A percentile compares a stretch with the other conserved stretches of the same genome.
Conservation (phyloP, 2,329 filamentous ascomycete species). For the Aspergillus tamarii region DNA sequence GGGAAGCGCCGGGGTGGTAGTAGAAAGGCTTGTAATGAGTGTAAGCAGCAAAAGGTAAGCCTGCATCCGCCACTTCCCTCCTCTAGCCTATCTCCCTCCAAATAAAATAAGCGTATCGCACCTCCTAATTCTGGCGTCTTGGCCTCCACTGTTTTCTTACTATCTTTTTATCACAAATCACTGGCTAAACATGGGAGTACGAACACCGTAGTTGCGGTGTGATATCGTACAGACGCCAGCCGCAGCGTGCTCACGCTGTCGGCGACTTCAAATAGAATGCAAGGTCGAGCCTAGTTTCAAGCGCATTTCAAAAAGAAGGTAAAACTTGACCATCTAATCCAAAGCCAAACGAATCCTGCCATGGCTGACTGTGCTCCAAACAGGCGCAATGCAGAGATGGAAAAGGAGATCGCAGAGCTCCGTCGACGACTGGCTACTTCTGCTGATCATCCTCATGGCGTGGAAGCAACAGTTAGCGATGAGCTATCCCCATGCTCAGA, state of each 20-base stretch:
- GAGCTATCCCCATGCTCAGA: constrained; percentile 39
- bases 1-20: constrained; percentile 47
- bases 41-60: constrained; percentile 68
- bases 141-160: neutral
- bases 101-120: constrained; percentile 2
- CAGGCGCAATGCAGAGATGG: constrained; percentile 66
- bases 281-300: constrained; percentile 70
- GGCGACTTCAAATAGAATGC: constrained; percentile 64
- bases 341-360: neutral
- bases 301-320: constrained; percentile 63
- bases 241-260: constrained; percentile 62
- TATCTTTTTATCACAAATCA: neutral
- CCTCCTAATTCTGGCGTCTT: constrained; percentile 3
- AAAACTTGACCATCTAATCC: neutral
- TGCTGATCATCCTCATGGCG: constrained; percentile 29
- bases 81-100: constrained; percentile 9
- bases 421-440: constrained; percentile 47
- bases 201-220: constrained; percentile 59
- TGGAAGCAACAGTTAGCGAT: constrained; percentile 32
- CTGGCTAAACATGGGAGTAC: constrained; percentile 19
- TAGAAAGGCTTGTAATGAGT: constrained; percentile 66
- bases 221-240: constrained; percentile 68
- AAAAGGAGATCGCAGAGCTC: constrained; percentile 57
- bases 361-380: constrained; percentile 14
- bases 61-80: constrained; percentile 16